These are phyloP conservation scores for Calycina herbarum DNA, from an alignment of 2,329 filamentous ascomycete genomes.

Conservation along the genomic window DNA sequence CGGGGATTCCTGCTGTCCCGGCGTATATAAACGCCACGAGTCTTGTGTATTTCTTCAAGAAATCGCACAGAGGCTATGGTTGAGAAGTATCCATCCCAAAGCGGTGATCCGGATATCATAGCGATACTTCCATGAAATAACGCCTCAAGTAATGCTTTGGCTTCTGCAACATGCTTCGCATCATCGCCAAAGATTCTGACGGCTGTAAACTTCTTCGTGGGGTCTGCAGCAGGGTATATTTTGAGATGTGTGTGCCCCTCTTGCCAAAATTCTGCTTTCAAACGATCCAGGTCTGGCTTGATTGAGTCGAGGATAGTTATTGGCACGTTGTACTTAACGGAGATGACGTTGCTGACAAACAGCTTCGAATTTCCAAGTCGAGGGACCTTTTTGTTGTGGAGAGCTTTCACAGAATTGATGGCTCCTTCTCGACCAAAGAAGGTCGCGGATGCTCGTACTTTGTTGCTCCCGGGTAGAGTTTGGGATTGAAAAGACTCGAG, in stretches of 20 bases:
- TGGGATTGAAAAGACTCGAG: conserved; percentile 16
- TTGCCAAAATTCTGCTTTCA: conserved; percentile 36
- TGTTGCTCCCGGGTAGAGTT: background rate
- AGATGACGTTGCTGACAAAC: conserved; percentile 40
- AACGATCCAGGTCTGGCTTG: conserved; percentile 33
- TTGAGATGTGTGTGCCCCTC: conserved; percentile 34
- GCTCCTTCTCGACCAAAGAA: conserved; percentile 44
- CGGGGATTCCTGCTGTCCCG: conserved; percentile 36
- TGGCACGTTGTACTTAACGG: conserved; percentile 43
- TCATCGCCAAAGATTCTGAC: conserved; percentile 43
- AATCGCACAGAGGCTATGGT: conserved; percentile 21
- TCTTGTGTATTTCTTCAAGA: conserved; percentile 12
- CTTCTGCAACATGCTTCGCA: conserved; percentile 35
- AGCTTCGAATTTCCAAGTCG: conserved; percentile 39
- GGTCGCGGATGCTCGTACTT: conserved; percentile 41
- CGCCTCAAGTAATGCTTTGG: conserved; percentile 37
- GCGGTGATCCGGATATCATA: conserved; percentile 9
- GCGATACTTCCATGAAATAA: conserved; percentile 39
- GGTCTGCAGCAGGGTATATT: conserved; percentile 29
- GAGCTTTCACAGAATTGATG: conserved; percentile 34
- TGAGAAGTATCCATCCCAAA: conserved; percentile 36
- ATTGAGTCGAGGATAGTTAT: conserved; percentile 39
- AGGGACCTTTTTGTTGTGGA: conserved; percentile 38
- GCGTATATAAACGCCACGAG: conserved; percentile 31
- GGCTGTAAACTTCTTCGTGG: conserved; percentile 34